A percentile compares a stretch with the other conserved stretches of the same genome.
phyloP scores from a whole-genome alignment of 352 stramenopile genomes.

The Pythium sp. region DNA sequence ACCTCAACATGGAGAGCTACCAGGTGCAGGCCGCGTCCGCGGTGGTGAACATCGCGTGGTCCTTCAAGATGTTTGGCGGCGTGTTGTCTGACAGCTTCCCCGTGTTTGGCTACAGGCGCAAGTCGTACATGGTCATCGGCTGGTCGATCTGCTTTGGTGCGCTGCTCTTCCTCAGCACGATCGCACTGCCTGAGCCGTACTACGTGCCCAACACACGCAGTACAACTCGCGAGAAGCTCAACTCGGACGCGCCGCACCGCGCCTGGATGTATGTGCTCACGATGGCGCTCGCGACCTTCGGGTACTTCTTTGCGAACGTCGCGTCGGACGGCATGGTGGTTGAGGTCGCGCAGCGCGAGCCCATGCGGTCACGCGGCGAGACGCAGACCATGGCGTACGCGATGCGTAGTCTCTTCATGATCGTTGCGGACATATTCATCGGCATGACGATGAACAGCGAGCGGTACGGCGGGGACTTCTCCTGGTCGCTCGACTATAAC shows the following conservation, averaged over 20 bases:
- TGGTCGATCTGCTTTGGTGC: constrained; percentile 26
- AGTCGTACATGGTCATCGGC: constrained; percentile 59
- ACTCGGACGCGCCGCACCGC: constrained; percentile 20
- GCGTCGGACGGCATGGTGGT: constrained; percentile 81
- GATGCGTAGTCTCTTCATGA: constrained; percentile 40
- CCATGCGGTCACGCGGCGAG: constrained; percentile 44
- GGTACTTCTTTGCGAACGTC: constrained; percentile 86
- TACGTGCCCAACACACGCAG: constrained; percentile 31
- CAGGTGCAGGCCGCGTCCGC: constrained; percentile 38
- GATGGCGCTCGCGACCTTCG: constrained; percentile 79
- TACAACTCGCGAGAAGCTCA: constrained; percentile 31
- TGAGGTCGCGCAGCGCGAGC: constrained; percentile 64
- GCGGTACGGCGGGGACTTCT: constrained; percentile 38
- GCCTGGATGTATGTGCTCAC: constrained; percentile 64
- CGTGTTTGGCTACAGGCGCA: constrained; percentile 46
- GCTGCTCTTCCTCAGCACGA: constrained; percentile 27
- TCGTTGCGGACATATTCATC: constrained; percentile 52
- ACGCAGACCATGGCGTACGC: constrained; percentile 56
- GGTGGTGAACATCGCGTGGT: constrained; percentile 54
- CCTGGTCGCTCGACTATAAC: constrained; percentile 43
- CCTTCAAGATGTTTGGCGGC: constrained; percentile 57
- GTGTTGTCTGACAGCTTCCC: constrained; percentile 60
- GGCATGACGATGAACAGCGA: constrained; percentile 41
- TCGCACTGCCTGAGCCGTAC: constrained; percentile 33
- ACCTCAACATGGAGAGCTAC: constrained; percentile 63